Conservation (phyloP, 2,329 filamentous ascomycete species). For the Trichoderma sp. region DNA sequence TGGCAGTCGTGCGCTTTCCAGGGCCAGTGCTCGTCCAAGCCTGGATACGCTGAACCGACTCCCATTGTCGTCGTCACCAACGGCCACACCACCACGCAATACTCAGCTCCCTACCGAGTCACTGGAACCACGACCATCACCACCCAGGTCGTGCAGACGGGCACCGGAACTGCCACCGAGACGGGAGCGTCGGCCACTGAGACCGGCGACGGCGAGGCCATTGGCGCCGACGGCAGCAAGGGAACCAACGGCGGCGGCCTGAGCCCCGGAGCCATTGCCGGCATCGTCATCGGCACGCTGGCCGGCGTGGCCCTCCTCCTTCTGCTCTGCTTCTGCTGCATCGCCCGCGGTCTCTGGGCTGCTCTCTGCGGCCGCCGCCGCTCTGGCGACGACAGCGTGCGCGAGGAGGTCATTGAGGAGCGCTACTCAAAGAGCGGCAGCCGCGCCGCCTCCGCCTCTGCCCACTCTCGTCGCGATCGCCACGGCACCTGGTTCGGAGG, state of each 20-base stretch:
- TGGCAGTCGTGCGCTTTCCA: slow-evolving; percentile 66
- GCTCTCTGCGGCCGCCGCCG: slow-evolving; percentile 62
- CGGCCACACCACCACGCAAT: slow-evolving; percentile 55
- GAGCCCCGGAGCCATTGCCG: slow-evolving; percentile 73
- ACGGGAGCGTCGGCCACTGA: slow-evolving; percentile 48
- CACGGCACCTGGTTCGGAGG: slow-evolving; percentile 60
- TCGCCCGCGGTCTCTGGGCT: slow-evolving; percentile 62
- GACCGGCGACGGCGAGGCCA: slow-evolving; percentile 47
- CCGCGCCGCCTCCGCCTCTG: slow-evolving; percentile 43
- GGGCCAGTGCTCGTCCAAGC: slow-evolving; percentile 60
- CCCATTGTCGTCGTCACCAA: slow-evolving; percentile 48
- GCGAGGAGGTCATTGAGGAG: slow-evolving; percentile 64
- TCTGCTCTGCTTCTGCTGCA: slow-evolving; percentile 75
- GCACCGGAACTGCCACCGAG: slow-evolving; percentile 10
- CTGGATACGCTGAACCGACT: slow-evolving; percentile 46
- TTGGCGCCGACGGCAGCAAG: slow-evolving; percentile 40
- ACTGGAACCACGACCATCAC: slow-evolving; percentile 57
- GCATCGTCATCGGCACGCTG: slow-evolving; percentile 75
- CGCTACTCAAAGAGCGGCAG: slow-evolving; percentile 53
- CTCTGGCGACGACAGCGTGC: slow-evolving; percentile 34
- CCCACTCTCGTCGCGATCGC: slow-evolving; percentile 51
- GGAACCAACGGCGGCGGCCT: slow-evolving; percentile 49
- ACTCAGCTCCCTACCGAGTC: slow-evolving; percentile 54
- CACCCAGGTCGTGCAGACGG: slow-evolving; percentile 37
- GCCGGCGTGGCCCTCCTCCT: slow-evolving; percentile 66